A percentile compares a stretch with the other conserved stretches of the same genome.
These are phyloP conservation scores for Populus deltoides DNA, from an alignment of 345 rosid genomes.

Conservation along the genomic window DNA sequence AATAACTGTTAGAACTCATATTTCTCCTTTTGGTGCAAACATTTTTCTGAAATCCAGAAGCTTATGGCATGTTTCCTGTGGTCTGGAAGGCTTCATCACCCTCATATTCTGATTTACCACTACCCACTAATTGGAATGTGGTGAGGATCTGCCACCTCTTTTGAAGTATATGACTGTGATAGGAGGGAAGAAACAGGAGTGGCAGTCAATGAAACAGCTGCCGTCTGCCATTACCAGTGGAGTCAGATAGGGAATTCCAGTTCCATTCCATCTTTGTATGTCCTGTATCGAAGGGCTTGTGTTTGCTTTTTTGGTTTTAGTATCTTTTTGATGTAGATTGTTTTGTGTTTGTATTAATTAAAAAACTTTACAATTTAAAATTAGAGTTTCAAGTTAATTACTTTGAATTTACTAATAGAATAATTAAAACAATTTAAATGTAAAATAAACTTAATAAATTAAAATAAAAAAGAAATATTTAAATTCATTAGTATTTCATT, in stretches of 20 bases:
- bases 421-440: too few relatives aligned
- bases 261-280: slow-evolving; percentile 67
- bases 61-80: slow-evolving; percentile 48
- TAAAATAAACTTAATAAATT: too few relatives aligned
- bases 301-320: too few relatives aligned
- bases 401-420: too few relatives aligned
- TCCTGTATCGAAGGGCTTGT: slow-evolving; percentile 44
- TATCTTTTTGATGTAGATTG: too few relatives aligned
- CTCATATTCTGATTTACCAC: slow-evolving; percentile 49
- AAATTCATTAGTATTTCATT: too few relatives aligned
- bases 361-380: too few relatives aligned
- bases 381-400: too few relatives aligned
- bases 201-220: slow-evolving; percentile 51
- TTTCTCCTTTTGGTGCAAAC: slow-evolving; percentile 37
- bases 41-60: slow-evolving; percentile 43
- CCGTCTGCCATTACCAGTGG: slow-evolving; percentile 52
- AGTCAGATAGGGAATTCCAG: slow-evolving; percentile 53
- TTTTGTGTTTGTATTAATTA: too few relatives aligned
- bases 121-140: slow-evolving; percentile 38
- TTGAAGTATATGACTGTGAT: slow-evolving; percentile 56
- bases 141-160: slow-evolving; percentile 42
- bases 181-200: slow-evolving; percentile 54
- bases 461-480: too few relatives aligned
- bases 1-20: slow-evolving; percentile 44
- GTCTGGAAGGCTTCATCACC: slow-evolving; percentile 40